A percentile compares a stretch with the other conserved stretches of the same genome.
Conservation (phyloP, 2,329 filamentous ascomycete species). For the Aspergillus vadensis region DNA sequence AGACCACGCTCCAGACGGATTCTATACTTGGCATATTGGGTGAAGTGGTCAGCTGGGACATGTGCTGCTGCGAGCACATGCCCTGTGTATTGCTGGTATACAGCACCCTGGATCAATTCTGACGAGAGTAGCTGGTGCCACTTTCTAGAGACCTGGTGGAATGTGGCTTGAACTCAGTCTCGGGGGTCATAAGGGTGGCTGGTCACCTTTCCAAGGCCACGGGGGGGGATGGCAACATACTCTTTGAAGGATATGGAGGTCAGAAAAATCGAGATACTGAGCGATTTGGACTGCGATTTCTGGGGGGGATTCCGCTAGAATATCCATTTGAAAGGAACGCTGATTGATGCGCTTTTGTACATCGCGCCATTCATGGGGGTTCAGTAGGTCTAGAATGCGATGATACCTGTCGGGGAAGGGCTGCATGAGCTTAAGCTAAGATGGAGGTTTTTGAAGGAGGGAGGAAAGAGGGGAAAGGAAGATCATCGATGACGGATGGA, state of each 20-base stretch:
- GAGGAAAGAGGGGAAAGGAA: neutral
- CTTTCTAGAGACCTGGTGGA: constrained; percentile 35
- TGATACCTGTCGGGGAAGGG: constrained; percentile 26
- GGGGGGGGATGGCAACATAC: constrained; percentile 21
- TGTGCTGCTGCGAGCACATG: neutral
- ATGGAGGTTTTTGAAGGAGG: neutral
- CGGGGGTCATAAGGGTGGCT: neutral
- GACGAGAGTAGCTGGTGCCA: constrained; percentile 38
- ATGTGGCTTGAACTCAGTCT: neutral
- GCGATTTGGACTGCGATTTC: constrained; percentile 36
- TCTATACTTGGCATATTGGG: constrained; percentile 25
- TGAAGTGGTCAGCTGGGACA: constrained; percentile 10
- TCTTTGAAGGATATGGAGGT: constrained; percentile 32
- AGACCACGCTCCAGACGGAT: constrained; percentile 28
- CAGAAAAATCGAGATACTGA: constrained; percentile 28
- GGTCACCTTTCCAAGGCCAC: no score
- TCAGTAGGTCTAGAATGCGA: constrained; percentile 31
- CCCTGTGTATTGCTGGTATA: constrained; percentile 22
- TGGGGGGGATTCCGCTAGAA: constrained; percentile 35
- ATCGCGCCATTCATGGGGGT: constrained; percentile 35
- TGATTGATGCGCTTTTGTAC: constrained; percentile 24
- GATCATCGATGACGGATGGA: neutral
- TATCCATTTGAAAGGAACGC: constrained; percentile 34
- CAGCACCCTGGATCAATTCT: constrained; percentile 18
- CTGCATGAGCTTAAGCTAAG: neutral